Evolutionary conservation across 169 alveolate genomes (phyloP), one percentile per base, ranked within the genome.

Genomic region (Eimeria tenella): DNA sequence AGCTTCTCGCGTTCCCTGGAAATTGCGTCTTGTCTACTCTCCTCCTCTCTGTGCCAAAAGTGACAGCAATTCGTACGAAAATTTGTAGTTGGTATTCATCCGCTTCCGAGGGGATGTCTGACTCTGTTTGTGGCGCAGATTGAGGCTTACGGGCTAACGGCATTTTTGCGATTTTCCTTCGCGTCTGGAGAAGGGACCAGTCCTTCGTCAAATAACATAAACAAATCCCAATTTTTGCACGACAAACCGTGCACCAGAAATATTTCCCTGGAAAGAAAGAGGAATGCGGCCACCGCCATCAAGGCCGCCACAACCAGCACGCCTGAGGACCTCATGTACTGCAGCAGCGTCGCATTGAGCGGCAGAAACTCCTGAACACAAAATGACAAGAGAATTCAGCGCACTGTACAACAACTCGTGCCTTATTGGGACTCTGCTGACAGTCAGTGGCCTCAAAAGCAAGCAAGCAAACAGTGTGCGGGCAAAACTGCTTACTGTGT

Each of bases 401-500:
- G 42, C 42, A 31, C 42, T 31, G 2, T 31, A 1, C 42, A 31
- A 31, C 42, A 1, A 31, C 42, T 31, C 2, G 42, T 31, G 42
- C 42, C 42, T 31, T 2, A 31, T 31, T 31, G 42, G 42, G 42
- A 31, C 42, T 31, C 42, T 31, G 42, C 42, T 31, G 42, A 31
- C 42, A 31, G 42, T 31, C 42, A 31, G 4, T 31, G 42, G 0
- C 42, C 42, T 31, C 42, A 31, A 31, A 31, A 31, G 42, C 42
- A 31, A 31, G 42, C 42, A 31, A 31, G 42, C 42, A 31, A 31
- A 31, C 42, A 31, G 42, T 31, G 42, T 31, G 42, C 42, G 42
- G 42, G 42, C 42, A 31, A 58, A 10, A 17, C 68, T 58, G 68
- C 93, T 60, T 49, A 63, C 93, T 13, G 86, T 87, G 4, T 93